These are phyloP conservation scores for Calonectria hawksworthii DNA, from an alignment of 2,329 filamentous ascomycete species.

Conservation along the genomic window DNA sequence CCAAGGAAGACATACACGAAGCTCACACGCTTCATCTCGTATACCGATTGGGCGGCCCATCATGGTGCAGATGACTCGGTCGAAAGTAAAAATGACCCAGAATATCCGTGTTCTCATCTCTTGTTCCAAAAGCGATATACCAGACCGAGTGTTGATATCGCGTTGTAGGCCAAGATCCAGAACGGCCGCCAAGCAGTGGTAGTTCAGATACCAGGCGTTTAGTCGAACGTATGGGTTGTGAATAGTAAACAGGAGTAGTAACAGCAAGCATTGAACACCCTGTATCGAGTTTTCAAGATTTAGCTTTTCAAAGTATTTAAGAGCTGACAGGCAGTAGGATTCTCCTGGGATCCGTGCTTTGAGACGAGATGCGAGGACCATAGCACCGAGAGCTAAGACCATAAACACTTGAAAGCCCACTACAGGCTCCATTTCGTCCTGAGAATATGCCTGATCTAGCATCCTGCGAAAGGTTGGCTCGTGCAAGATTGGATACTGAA, in stretches of 20 bases:
- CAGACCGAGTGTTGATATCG: conserved; percentile 58
- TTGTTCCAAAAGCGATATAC: conserved; percentile 62
- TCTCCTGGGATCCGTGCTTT: conserved; percentile 61
- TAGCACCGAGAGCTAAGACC: conserved; percentile 65
- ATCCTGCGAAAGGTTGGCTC: conserved; percentile 57
- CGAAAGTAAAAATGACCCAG: conserved; percentile 67
- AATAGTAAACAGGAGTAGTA: conserved; percentile 63
- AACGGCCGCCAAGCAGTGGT: conserved; percentile 65
- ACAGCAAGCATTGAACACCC: conserved; percentile 63
- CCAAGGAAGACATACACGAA: conserved; percentile 54
- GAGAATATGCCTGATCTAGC: conserved; percentile 53
- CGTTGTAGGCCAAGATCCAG: conserved; percentile 67
- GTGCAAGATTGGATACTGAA: conserved; percentile 65
- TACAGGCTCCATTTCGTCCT: conserved; percentile 46
- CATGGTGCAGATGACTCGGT: conserved; percentile 66
- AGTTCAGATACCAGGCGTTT: conserved; percentile 69
- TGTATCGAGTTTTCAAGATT: conserved; percentile 63
- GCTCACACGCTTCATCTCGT: conserved; percentile 67
- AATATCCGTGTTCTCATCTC: conserved; percentile 70
- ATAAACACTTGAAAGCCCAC: conserved; percentile 64
- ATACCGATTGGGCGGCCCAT: conserved; percentile 69
- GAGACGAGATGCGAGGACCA: conserved; percentile 58
- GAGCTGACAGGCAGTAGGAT: conserved; percentile 63
- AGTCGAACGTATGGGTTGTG: conserved; percentile 63
- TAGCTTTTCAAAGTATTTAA: conserved; percentile 60